A percentile compares a stretch with the other conserved stretches of the same genome.
These are phyloP conservation scores for Psilocybe tampanensis DNA, from an alignment of 768 basidiomycete species.

Conservation along the genomic window DNA sequence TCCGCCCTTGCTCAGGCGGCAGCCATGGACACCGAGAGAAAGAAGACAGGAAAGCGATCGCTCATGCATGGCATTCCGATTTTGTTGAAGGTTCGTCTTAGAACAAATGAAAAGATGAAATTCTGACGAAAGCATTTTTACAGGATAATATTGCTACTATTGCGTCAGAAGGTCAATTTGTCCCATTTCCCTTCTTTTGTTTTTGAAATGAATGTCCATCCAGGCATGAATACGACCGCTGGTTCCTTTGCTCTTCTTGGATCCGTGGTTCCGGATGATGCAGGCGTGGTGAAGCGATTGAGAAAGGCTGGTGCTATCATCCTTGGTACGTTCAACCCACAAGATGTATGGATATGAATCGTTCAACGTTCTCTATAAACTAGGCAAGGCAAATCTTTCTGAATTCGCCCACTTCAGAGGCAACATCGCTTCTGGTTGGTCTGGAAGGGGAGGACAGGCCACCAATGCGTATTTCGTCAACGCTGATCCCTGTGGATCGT, in stretches of 20 bases:
- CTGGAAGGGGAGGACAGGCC: constrained; percentile 56
- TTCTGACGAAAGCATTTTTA: neutral
- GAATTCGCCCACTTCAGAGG: constrained; percentile 57
- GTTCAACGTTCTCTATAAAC: neutral
- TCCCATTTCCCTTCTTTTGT: neutral
- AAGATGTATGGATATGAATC: neutral
- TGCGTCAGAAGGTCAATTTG: constrained; percentile 40
- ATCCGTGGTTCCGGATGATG: constrained; percentile 47
- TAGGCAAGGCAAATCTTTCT: constrained; percentile 58
- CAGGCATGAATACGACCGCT: constrained; percentile 50
- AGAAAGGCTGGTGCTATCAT: constrained; percentile 47
- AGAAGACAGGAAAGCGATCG: constrained; percentile 43
- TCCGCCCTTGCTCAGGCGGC: constrained; percentile 55
- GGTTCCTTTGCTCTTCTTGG: constrained; percentile 45
- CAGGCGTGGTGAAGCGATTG: constrained; percentile 45
- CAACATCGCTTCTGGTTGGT: constrained; percentile 51
- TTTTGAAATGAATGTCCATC: neutral
- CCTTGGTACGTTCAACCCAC: constrained; percentile 32
- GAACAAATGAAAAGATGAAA: neutral
- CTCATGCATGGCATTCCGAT: constrained; percentile 57
- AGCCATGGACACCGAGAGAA: constrained; percentile 47
- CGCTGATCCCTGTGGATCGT: constrained; percentile 59
- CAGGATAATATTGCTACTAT: constrained; percentile 53
- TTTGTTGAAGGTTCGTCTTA: constrained; percentile 44
- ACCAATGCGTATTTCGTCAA: constrained; percentile 52